Evolutionary conservation across 148 eudicot species (phyloP), one percentile per base, ranked within the genome.

Genomic region (Diospyros lotus): DNA sequence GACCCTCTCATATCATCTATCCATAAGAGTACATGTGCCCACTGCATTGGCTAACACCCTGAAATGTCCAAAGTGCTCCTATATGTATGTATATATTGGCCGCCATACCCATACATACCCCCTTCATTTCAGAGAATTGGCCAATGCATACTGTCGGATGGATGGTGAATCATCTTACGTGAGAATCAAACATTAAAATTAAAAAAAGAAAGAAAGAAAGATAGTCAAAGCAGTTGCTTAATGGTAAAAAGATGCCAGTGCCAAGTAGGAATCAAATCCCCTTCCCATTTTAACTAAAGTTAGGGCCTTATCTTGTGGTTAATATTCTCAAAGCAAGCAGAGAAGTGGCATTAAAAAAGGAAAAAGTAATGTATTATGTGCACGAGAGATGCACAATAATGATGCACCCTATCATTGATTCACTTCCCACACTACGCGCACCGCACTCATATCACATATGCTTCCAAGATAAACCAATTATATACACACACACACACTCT

Each of bases 191-290:
- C 5, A 4, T 48, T 18, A 38, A 46, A 17, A 18, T n/a, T 59
- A 9, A 0, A 58, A 58, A 58, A 58, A 58, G 3, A 14, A 15
- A 58, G 9, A 9, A 6, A 48, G 39, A 38, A 2, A 38, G 44
- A 2, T n/a, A 8, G 77, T 79, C 73, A 79, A 79, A 67, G 74
- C 15, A 52, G 62, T 79, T 11, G 73, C 73, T 73, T 73, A 67
- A 63, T 41, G 73, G 48, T 73, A 59, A 66, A 73, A 78, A 58
- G 17, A 73, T 74, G 48, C 50, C 38, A 79, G 68, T 74, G 48
- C 50, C 38, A 79, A 60, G 63, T 44, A 74, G 73, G 69, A 68
- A 79, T 68, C 67, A 58, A 66, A 66, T 73, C 69, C 56, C 68
- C 4, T 48, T 18, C 56, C 64, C 28, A 28, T 28, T 28, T 28